These are phyloP conservation scores for Phellopilus nigrolimitatus DNA, from an alignment of 1,284 basidiomycete species.

Conservation along the genomic window DNA sequence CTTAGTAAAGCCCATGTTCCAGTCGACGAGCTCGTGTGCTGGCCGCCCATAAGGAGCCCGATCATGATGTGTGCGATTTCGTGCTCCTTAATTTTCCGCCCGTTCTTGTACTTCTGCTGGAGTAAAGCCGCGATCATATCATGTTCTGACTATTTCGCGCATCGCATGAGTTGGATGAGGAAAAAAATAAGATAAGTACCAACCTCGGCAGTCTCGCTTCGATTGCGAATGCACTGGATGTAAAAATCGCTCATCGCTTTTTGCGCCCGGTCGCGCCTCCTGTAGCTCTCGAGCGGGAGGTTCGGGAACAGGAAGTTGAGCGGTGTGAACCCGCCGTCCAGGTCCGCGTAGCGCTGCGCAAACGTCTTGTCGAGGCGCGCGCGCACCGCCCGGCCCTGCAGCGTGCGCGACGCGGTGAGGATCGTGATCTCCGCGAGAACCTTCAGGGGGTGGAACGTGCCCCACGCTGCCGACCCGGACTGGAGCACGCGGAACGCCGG, in stretches of 20 bases:
- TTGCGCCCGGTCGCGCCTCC: constrained; percentile 83
- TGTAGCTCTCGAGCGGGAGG: too few species aligned
- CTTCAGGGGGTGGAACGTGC: constrained; percentile 67
- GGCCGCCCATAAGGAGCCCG: constrained; percentile 93
- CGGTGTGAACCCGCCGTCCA: constrained; percentile 91
- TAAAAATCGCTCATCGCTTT: constrained; percentile 95
- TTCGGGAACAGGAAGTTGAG: too few species aligned
- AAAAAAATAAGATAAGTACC: too few species aligned
- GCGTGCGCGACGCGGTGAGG: constrained; percentile 85
- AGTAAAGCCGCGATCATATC: constrained; percentile 95
- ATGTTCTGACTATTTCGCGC: constrained; percentile 65
- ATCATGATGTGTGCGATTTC: constrained; percentile 98
- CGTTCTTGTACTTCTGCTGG: constrained; percentile 84
- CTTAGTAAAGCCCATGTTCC: constrained; percentile 89
- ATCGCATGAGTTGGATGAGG: too few species aligned
- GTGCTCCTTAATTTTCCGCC: constrained; percentile 73
- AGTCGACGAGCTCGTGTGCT: constrained; percentile 94
- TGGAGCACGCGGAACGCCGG: constrained; percentile 59
- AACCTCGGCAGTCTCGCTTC: constrained; percentile 38
- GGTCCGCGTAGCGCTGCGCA: constrained; percentile 81
- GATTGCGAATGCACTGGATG: constrained; percentile 78
- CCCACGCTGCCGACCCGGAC: constrained; percentile 57
- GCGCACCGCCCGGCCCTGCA: constrained; percentile 91
- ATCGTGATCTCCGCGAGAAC: constrained; percentile 97
- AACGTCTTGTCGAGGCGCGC: constrained; percentile 76